Base-by-base conservation (phyloP, 768 basidiomycete genomes). In the Tulasnella sp. region DNA sequence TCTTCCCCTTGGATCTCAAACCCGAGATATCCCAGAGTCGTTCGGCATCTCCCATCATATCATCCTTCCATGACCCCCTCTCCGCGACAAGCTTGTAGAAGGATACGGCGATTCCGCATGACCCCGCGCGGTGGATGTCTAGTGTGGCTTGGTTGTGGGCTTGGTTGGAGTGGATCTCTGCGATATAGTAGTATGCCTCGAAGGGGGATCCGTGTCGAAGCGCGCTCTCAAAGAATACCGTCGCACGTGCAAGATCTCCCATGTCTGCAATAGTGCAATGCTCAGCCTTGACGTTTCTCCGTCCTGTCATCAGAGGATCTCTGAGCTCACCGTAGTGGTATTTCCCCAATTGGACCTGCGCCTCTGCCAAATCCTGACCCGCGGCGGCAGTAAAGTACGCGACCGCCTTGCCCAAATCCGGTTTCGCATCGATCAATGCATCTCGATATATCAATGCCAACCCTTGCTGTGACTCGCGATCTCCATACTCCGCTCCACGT, bases 41-140 rank as follows among this genome's bases (percentile, higher is more conserved):
- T 65, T 91, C 86, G 3, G 91, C 93, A 43, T 94, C 89, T 34
- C 80, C 76, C 25, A 96, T 67, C 51, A 89, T 76, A 65, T 92
- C 83, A 51, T 89, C 85, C 30, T 80, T 84, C 81, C 87, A 78
- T n/a, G 83, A 77, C 4, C 96, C 96, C 22, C 90, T 82, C 68
- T 99, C 96, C 0, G 88, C 79, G 3, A 92, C 91, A 4, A 88
- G 75, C 70, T 99, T 99, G 75, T 86, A 88, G 74, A 91, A 97
- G 1, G 90, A 87, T 2, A 94, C 88, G 0, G 92, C 88, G 64
- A 87, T 82, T 1, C 92, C 83, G 63, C 96, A 99, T 2, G 85
- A 84, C 34, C 90, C 85, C 2, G 65, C 65, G 22, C 63, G 43
- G 46, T 53, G 31, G 17, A 63, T 48, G 19, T 31, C 17, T 34